phyloP scores from a whole-genome alignment of 2,329 filamentous ascomycete species.

The Penicillium psychrosexuale region DNA sequence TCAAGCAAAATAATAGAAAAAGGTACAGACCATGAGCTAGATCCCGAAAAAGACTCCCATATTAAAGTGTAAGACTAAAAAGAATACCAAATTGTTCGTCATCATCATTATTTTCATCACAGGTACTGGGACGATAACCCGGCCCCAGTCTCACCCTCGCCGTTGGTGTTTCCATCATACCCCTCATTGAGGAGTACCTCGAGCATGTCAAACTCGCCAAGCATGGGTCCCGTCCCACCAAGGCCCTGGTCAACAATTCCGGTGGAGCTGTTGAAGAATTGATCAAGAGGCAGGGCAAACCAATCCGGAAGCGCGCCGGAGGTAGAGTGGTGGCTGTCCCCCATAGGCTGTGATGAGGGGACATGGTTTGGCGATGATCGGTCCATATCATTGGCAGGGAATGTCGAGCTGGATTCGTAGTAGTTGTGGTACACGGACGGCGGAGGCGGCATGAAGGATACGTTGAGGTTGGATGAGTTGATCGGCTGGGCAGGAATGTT shows the following conservation, averaged over 20 bases:
- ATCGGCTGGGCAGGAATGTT: constrained; percentile 45
- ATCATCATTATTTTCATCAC: constrained; percentile 6
- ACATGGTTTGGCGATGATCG: constrained; percentile 25
- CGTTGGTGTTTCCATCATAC: constrained; percentile 31
- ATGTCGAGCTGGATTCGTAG: constrained; percentile 38
- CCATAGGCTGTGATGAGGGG: constrained; percentile 31
- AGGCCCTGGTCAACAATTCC: constrained; percentile 51
- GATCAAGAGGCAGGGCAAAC: constrained; percentile 61
- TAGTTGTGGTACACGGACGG: constrained; percentile 47
- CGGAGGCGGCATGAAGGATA: constrained; percentile 48
- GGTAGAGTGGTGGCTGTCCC: constrained; percentile 23
- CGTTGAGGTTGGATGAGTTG: constrained; percentile 45
- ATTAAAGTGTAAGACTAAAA: neutral
- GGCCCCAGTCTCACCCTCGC: constrained; percentile 20
- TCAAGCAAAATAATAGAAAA: neutral
- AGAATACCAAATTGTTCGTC: neutral
- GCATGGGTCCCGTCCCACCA: constrained; percentile 60
- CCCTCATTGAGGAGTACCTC: constrained; percentile 47
- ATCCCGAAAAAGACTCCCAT: neutral
- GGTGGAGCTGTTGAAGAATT: constrained; percentile 52
- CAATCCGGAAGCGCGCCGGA: constrained; percentile 50
- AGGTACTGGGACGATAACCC: constrained; percentile 30
- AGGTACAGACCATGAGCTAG: neutral
- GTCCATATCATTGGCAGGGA: constrained; percentile 33
- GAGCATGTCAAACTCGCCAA: constrained; percentile 54